phyloP scores from a whole-genome alignment of 208 protist species.

The Trypanosoma caninum region DNA sequence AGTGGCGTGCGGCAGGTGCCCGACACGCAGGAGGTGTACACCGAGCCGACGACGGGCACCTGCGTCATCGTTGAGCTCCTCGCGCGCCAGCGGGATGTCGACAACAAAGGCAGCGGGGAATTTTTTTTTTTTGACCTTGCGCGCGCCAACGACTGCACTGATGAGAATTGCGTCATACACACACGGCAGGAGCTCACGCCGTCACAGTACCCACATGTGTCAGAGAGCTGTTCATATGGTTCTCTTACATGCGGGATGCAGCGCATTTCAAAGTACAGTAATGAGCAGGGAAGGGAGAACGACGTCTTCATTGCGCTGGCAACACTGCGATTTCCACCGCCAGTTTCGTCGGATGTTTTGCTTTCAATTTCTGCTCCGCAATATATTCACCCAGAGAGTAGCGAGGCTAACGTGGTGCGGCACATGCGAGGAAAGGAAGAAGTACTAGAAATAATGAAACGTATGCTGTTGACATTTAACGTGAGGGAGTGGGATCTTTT shows the following conservation, averaged over 20 bases:
- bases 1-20: slow-evolving; percentile 72
- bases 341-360: slow-evolving; percentile 56
- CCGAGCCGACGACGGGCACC: slow-evolving; percentile 43
- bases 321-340: slow-evolving; percentile 57
- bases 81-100: slow-evolving; percentile 32
- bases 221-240: slow-evolving; percentile 41
- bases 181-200: slow-evolving; percentile 15
- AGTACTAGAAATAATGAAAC: slow-evolving; percentile 26
- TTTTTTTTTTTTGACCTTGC: slow-evolving; percentile 75
- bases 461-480: slow-evolving; percentile 32
- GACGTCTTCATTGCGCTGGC: slow-evolving; percentile 51
- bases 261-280: slow-evolving; percentile 66
- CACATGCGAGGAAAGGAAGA: slow-evolving; percentile 40
- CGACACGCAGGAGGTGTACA: slow-evolving; percentile 77
- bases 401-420: slow-evolving; percentile 45
- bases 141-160: slow-evolving; percentile 48
- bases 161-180: slow-evolving; percentile 3
- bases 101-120: slow-evolving; percentile 35
- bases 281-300: slow-evolving; percentile 69
- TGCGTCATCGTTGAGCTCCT: slow-evolving; percentile 74
- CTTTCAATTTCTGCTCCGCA: slow-evolving; percentile 59
- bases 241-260: slow-evolving; percentile 45
- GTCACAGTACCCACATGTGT: slow-evolving; percentile 35
- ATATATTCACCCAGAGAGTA: slow-evolving; percentile 49
- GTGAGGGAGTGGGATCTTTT: slow-evolving; percentile 67